Base-by-base conservation (phyloP, 2,329 filamentous ascomycete species). In the Botrytis tulipae region DNA sequence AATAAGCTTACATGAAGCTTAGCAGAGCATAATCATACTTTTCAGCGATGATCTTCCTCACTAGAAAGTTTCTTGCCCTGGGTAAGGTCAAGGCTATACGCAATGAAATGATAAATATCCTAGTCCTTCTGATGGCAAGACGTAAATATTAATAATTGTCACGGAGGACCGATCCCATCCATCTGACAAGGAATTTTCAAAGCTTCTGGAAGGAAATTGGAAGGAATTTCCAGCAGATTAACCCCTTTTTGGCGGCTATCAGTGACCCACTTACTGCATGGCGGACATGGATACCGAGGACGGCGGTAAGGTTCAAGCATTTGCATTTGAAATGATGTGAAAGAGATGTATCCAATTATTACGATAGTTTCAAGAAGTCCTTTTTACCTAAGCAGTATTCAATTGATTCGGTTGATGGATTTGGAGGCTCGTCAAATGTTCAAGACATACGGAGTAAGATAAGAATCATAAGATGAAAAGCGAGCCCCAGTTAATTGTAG, bases 121-220 rank as follows among this genome's bases (percentile, higher is more conserved):
- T 32, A 25, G 46, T 14, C n/a, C 32, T 37, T n/a, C n/a, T n/a
- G 46, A 54, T 37, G 35, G 22, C n/a, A 20, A 57, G 48, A 35
- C 16, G 25, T 37, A 68, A 29, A 68, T 42, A 14, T 29, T 18
- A 68, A 57, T 54, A 51, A 57, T 57, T 59, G 37, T 57, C 59
- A 51, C 14, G 12, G 25, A 44, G 29, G 25, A 68, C 67, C 48
- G 10, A 51, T 51, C 12, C 25, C 25, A 51, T 51, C 25, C 37
- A 57, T 46, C 32, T 22, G 54, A 60, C 40, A n/a, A 40, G 40
- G n/a, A 44, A 48, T 59, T 35, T 29, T 29, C n/a, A 68, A 59
- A 20, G 69, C 62, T 73, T 73, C 71, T 70, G 57, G 71, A 73
- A 73, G 71, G 54, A 70, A 73, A 72, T 66, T 66, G 35, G 60